Evolutionary conservation across 352 stramenopile genomes (phyloP), one percentile per base, ranked within the genome.

Genomic region (Phytophthora colocasiae): DNA sequence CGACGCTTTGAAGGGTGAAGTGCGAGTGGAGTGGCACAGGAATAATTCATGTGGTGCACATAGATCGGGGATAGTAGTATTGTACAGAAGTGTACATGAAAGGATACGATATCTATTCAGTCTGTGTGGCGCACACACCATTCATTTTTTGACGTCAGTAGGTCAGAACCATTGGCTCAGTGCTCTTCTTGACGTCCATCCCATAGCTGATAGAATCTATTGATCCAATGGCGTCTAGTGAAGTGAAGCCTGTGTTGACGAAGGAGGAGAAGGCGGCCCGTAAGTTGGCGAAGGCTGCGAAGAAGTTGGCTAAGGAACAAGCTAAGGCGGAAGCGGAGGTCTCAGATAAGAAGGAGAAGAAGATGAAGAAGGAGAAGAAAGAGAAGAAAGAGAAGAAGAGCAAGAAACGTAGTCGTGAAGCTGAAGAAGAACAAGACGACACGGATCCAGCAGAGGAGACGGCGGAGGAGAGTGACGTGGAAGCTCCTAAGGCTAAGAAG

Each of bases 301-400:
- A 80, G 73, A 87, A 89, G 63, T 10, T 75, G 6, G 75, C 75
- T 2, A 63, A 66, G 12, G 62, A 89, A 63, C 11, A 71, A 3
- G 73, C 68, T 2, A 61, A 65, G 19, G 62, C 59, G n/a, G 71
- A 75, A 57, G 31, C 27, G 1, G 58, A 50, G 12, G 34, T 32
- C 14, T 43, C 38, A 49, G 47, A 77, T 7, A 88, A 91, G 69
- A 87, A 87, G 70, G 57, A 76, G 5, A 85, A 87, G 61, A 82
- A 83, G 48, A 62, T 82, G 8, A 92, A 90, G 58, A 85, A 89
- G 19, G 57, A 75, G 2, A 85, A 87, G 61, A 82, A 83, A 48
- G 64, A 85, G 9, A 92, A 90, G 58, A 85, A 89, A 57, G 62
- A 83, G n/a, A 91, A 92, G 60, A 91, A 90, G 71, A 71, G 66